phyloP scores from a whole-genome alignment of 2,329 filamentous ascomycete genomes.

The Onygenales sp. region DNA sequence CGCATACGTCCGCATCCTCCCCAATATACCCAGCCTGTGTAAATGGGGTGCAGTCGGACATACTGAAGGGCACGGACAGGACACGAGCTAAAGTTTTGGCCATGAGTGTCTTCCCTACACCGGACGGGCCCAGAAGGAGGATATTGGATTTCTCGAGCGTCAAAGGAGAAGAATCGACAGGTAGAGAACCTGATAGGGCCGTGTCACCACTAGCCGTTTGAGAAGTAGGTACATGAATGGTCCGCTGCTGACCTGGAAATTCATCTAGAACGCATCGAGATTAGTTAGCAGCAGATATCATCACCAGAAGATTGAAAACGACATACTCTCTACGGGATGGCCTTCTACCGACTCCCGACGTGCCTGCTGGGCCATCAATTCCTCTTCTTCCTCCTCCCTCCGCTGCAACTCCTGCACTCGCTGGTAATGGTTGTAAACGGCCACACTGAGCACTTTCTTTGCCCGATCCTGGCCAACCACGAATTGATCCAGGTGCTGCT shows the following conservation, averaged over 20 bases:
- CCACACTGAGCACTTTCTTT: slow-evolving; percentile 82
- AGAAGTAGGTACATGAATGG: slow-evolving; percentile 31
- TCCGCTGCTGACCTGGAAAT: slow-evolving; percentile 51
- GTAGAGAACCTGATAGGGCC: slow-evolving; percentile 17
- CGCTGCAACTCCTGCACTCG: slow-evolving; percentile 66
- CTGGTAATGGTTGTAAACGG: slow-evolving; percentile 96
- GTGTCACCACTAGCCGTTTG: slow-evolving; percentile 16
- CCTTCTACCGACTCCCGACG: slow-evolving; percentile 58
- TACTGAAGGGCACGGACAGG: slow-evolving; percentile 90
- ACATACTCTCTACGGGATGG: slow-evolving; percentile 69
- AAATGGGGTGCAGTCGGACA: slow-evolving; percentile 91
- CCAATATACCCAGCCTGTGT: slow-evolving; percentile 97
- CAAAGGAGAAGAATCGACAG: slow-evolving; percentile 47
- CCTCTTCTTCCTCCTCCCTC: slow-evolving; percentile 70
- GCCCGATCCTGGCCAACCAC: slow-evolving; percentile 93
- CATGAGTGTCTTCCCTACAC: slow-evolving; percentile 94
- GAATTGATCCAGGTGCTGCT: slow-evolving; percentile 87
- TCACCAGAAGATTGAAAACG: not conserved
- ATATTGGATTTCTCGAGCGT: slow-evolving; percentile 95
- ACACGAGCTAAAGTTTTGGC: slow-evolving; percentile 79
- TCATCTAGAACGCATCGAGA: slow-evolving; percentile 41
- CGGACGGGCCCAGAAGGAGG: slow-evolving; percentile 80
- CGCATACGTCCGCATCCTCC: slow-evolving; percentile 92
- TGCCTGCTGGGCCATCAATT: slow-evolving; percentile 60
- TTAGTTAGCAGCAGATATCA: not conserved